Evolutionary conservation across 257 asterid species (phyloP).

Genomic region (Ehretia macrophylla): DNA sequence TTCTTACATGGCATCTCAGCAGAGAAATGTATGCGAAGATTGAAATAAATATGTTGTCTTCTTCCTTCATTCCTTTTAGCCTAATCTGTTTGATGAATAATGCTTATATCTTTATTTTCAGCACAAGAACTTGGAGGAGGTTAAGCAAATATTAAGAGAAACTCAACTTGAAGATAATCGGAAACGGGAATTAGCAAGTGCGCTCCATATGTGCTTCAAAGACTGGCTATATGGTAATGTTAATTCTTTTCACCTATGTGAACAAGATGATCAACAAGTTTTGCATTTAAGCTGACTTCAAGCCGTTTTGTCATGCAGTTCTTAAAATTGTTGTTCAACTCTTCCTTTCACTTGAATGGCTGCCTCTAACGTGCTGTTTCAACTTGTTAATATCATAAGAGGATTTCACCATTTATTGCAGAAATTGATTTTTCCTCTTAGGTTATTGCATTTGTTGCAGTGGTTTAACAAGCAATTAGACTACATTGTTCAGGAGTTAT

Average conservation of each 20-base stretch:
- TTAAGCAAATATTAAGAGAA: slow-evolving; percentile 70
- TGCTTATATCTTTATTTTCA: slow-evolving; percentile 29
- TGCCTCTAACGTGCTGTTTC: no score
- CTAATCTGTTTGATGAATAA: slow-evolving; percentile 4
- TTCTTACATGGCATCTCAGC: slow-evolving; percentile 72
- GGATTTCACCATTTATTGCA: no score
- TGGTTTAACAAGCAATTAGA: no score
- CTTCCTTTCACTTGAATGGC: no score
- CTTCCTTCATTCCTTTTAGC: not conserved
- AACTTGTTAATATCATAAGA: no score
- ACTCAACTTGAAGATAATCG: slow-evolving; percentile 80
- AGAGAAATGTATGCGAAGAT: slow-evolving; percentile 58
- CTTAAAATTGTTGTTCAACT: no score
- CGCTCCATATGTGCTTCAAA: slow-evolving; percentile 80
- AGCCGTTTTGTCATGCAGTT: not conserved
- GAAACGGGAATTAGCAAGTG: slow-evolving; percentile 78
- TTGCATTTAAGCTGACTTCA: not conserved
- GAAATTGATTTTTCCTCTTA: no score
- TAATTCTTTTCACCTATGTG: not conserved
- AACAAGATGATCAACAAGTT: not conserved
- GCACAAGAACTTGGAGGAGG: slow-evolving; percentile 67
- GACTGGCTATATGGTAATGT: slow-evolving; percentile 93
- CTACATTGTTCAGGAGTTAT: no score
- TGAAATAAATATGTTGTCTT: not conserved
- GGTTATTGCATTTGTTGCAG: no score